Conservation (phyloP, 2,329 filamentous ascomycete species). For the Paraconiothyrium sp. region DNA sequence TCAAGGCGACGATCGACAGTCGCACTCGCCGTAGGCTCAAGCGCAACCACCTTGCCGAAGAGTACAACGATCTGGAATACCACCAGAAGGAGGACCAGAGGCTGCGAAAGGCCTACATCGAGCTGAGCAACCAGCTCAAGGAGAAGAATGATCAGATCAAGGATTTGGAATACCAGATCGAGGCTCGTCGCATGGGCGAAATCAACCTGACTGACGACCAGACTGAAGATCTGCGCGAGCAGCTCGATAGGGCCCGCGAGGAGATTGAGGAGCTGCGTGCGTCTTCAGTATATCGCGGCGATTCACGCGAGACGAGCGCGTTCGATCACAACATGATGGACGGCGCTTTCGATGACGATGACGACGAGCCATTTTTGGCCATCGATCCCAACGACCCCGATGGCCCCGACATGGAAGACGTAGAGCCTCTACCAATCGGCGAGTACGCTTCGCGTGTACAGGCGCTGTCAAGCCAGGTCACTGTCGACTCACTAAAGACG, state of each 20-base stretch:
- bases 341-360: constrained; percentile 39
- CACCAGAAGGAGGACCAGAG: constrained; percentile 50
- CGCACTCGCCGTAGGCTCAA: constrained; percentile 51
- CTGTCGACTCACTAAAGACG: constrained; percentile 35
- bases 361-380: constrained; percentile 37
- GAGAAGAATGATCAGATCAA: constrained; percentile 48
- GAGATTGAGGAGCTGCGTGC: constrained; percentile 48
- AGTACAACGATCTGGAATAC: constrained; percentile 51
- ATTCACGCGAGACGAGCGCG: constrained; percentile 32
- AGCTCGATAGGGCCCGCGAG: constrained; percentile 45
- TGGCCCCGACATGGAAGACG: constrained; percentile 41
- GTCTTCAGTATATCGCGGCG: constrained; percentile 42
- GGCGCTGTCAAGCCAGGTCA: constrained; percentile 42
- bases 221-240: constrained; percentile 43
- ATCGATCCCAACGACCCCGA: constrained; percentile 47
- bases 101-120: constrained; percentile 40
- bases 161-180: constrained; percentile 50
- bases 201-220: constrained; percentile 51
- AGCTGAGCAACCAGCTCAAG: constrained; percentile 48
- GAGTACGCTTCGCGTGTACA: constrained; percentile 40
- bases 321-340: constrained; percentile 31
- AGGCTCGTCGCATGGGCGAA: constrained; percentile 47
- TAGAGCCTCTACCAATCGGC: constrained; percentile 34
- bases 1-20: constrained; percentile 42
- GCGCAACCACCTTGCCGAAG: constrained; percentile 53